Evolutionary conservation across 2,329 filamentous ascomycete genomes (phyloP), one percentile per base, ranked within the genome.

Genomic region (Aspergillus glaucus): DNA sequence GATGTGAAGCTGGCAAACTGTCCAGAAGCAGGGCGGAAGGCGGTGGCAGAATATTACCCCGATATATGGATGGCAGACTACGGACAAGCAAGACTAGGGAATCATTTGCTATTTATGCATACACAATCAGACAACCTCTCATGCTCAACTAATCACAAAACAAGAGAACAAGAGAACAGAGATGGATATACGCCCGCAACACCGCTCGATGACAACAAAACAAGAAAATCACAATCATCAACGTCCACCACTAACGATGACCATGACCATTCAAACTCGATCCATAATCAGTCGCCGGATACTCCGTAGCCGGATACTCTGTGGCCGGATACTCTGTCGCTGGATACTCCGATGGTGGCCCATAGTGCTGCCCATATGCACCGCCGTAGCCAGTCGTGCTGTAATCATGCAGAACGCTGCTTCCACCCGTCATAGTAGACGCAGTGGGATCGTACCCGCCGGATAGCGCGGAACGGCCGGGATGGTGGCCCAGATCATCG

Each of bases 311-410:
- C 7, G 47, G 44, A 44, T 40, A 53, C 5, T 55, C 53, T n/a
- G 52, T 45, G 32, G 59, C 55, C 17, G 15, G 15, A 43, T 43
- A 43, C 8, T 43, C 40, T 3, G 55, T 50, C 4, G 52, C 46
- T 10, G 47, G 44, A 45, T 40, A 53, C 7, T 55, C 51, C 10
- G 53, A 45, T 37, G 59, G 58, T 19, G 55, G 50, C 9, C 46
- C 52, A 41, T 65, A 66, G 45, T 64, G 62, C 53, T 66, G 66
- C 5, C 62, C 67, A 47, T 71, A 69, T 7, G 69, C 63, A 17
- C 69, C 68, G 7, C 65, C 65, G 45, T 74, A 74, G 50, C 66
- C 63, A 32, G 70, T 72, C 28, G 70, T 72, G 49, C 66, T 68
- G 53, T 66, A 71, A 51, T 72, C 68, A 55, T 72, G 67, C 39